These are phyloP conservation scores for Dillenia suffruticosa DNA, from an alignment of 164 flowering plant species.

Conservation along the genomic window DNA sequence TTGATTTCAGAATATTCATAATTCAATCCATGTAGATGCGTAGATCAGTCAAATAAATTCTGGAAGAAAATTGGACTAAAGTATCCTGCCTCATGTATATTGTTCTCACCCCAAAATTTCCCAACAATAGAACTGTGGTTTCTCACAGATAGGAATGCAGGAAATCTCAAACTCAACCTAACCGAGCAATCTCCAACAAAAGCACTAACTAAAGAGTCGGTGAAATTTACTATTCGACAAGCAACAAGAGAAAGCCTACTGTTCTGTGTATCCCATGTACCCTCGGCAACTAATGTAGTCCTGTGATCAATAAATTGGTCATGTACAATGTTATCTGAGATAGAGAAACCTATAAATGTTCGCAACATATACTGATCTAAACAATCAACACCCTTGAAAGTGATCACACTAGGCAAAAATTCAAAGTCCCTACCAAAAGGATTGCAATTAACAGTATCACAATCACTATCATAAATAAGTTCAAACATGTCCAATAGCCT, in stretches of 20 bases:
- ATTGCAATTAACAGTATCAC: constrained; percentile 30
- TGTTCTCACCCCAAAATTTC: constrained; percentile 44
- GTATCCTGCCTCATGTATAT: constrained; percentile 31
- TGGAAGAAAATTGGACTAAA: constrained; percentile 30
- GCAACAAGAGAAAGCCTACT: constrained; percentile 34
- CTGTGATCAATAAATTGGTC: constrained; percentile 22
- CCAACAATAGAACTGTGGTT: constrained; percentile 34
- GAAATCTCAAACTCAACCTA: constrained; percentile 39
- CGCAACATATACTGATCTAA: constrained; percentile 18
- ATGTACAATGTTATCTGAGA: constrained; percentile 11
- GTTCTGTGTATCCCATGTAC: constrained; percentile 44
- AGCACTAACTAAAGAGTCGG: constrained; percentile 22
- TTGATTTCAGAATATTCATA: constrained; percentile 46
- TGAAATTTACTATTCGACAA: constrained; percentile 33
- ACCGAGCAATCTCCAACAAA: constrained; percentile 53
- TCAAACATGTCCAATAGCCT: constrained; percentile 1
- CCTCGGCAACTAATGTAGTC: constrained; percentile 50
- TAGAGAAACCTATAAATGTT: constrained; percentile 22
- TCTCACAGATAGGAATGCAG: constrained; percentile 38
- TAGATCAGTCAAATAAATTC: constrained; percentile 8
- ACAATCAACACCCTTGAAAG: constrained; percentile 27
- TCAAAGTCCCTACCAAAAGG: constrained; percentile 22
- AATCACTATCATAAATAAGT: constrained; percentile 32
- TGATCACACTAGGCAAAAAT: constrained; percentile 32
- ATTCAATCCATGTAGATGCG: constrained; percentile 19